phyloP scores from a whole-genome alignment of 1,284 basidiomycete species.

The Irpex rosettiformis region DNA sequence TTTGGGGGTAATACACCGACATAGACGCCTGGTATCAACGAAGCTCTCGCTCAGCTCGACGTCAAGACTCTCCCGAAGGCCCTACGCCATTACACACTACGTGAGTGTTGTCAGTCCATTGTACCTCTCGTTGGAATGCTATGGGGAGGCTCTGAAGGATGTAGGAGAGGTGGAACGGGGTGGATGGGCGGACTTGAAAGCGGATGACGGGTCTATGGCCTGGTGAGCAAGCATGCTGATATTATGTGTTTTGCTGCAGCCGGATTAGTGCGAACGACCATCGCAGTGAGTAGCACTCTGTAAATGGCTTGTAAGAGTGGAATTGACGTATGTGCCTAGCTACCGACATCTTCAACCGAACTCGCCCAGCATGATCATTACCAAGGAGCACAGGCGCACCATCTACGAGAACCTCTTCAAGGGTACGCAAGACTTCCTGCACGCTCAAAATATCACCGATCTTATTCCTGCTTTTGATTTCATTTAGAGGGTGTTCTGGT shows the following conservation, averaged over 20 bases:
- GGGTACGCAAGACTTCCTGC: constrained; percentile 51
- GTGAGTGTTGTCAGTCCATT: constrained; percentile 27
- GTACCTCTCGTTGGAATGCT: constrained; percentile 11
- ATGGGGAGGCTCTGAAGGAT: constrained; percentile 9
- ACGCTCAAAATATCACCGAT: background rate
- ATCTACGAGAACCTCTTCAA: constrained; percentile 99
- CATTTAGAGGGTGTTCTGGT: constrained; percentile 92
- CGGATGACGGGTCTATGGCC: constrained; percentile 25
- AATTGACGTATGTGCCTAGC: constrained; percentile 25
- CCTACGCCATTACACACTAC: constrained; percentile 26
- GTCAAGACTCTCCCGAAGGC: constrained; percentile 32
- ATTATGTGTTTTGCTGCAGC: constrained; percentile 19
- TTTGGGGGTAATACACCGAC: constrained; percentile 7
- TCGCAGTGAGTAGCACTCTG: constrained; percentile 26
- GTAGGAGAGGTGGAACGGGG: constrained; percentile 13
- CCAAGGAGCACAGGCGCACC: constrained; percentile 77
- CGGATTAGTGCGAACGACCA: constrained; percentile 32
- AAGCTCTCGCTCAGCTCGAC: constrained; percentile 26
- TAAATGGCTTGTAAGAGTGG: background rate
- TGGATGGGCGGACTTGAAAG: constrained; percentile 25
- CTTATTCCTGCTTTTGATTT: constrained; percentile 1
- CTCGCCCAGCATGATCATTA: constrained; percentile 79
- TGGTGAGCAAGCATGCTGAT: constrained; percentile 22
- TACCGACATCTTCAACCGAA: constrained; percentile 36
- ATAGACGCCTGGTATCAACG: constrained; percentile 16